Evolutionary conservation across 2,329 filamentous ascomycete genomes (phyloP).

Genomic region (Colletotrichum musicola): DNA sequence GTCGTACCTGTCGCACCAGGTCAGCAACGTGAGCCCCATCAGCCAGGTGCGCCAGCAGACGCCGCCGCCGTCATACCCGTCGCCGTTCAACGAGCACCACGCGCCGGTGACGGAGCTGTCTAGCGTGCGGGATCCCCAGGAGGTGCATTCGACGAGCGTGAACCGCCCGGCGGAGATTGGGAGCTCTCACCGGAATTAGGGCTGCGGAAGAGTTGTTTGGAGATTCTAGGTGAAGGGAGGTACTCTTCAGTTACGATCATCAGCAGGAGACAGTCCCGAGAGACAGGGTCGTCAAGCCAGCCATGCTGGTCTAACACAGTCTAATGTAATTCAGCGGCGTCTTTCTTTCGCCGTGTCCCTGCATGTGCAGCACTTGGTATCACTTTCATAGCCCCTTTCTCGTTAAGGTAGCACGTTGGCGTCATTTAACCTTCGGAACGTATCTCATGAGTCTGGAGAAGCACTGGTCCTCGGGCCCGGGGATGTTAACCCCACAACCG

Average conservation of each 20-base stretch:
- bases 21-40: slow-evolving; percentile 25
- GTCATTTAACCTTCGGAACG: not conserved
- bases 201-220: not conserved
- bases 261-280: not conserved
- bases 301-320: not conserved
- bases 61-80: slow-evolving; percentile 31
- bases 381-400: too few species aligned
- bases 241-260: not conserved
- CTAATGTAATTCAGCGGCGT: not conserved
- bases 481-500: slow-evolving; percentile 72
- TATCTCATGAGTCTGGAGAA: too few species aligned
- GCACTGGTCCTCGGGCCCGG: slow-evolving; percentile 72
- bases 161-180: slow-evolving; percentile 14
- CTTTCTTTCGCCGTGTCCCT: too few species aligned
- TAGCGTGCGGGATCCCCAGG: slow-evolving; percentile 19
- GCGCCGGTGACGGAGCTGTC: slow-evolving; percentile 28
- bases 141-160: slow-evolving; percentile 14
- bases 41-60: slow-evolving; percentile 23
- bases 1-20: slow-evolving; percentile 13
- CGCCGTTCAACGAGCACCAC: slow-evolving; percentile 14
- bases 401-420: too few species aligned
- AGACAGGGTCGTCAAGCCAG: not conserved
- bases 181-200: slow-evolving; percentile 5
- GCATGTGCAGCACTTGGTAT: too few species aligned
- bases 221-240: not conserved